Evolutionary conservation across 495 filamentous ascomycete genomes (phyloP), one percentile per base, ranked within the genome.

Genomic region (Glarea lozoyensis): DNA sequence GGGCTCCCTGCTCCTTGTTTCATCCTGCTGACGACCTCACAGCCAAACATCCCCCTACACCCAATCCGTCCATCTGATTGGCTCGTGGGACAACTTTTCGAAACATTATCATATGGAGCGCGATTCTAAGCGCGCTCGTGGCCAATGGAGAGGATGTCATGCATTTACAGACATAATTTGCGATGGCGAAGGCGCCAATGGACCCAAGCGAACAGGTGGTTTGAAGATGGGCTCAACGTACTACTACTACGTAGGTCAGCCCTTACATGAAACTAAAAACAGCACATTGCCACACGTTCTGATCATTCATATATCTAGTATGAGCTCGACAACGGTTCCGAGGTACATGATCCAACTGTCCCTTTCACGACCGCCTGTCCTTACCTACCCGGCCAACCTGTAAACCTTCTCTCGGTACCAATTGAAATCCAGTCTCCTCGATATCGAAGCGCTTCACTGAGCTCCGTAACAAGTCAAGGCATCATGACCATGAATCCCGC

Each of bases 11-110:
- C 31, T 19, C 36, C 49, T 37, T 37, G 46, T 50, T 50, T 50
- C 43, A 51, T 37, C 33, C 22, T 12, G 41, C 53, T 62, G 37
- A 67, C 59, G 40, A 44, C 35, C 38, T 22, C 40, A 37, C 55
- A 86, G 81, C 48, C 70, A 77, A 63, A 81, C 82, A 32, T 70
- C 76, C 17, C 72, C 78, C 40, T 76, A 78, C 32, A 70, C 81
- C 38, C 69, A 73, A 34, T 81, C 80, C 10, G 85, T 94, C 41
- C 79, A 86, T 49, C 70, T 94, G 15, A 67, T 92, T 42, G 88
- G 88, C 44, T 94, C 88, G 43, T 95, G 88, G 88, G 88, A 95
- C 62, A 94, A 93, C 60, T 94, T 95, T 63, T 65, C 70, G 20
- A 76, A 70, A 52, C 60, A 75, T 18, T 88, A 94, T 68, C 70